Conservation (phyloP, 2,329 filamentous ascomycete species). For the Botrytis aclada region DNA sequence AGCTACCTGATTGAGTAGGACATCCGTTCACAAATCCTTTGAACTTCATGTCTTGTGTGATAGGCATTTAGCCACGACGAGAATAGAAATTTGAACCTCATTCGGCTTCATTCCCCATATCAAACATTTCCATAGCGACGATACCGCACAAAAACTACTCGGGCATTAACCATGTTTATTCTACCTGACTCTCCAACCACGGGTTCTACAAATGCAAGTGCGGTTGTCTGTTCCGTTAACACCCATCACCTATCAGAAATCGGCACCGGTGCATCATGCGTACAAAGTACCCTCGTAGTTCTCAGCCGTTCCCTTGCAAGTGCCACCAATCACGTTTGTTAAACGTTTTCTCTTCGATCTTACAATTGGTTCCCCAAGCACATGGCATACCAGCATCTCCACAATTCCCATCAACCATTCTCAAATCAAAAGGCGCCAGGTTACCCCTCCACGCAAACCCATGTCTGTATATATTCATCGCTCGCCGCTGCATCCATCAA, state of each 20-base stretch:
- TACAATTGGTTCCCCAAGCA: slow-evolving; percentile 15
- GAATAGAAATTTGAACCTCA: background rate
- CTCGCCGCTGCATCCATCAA: slow-evolving; percentile 10
- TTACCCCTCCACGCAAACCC: slow-evolving; percentile 18
- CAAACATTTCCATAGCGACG: background rate
- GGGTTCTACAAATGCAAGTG: background rate
- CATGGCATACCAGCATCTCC: slow-evolving; percentile 15
- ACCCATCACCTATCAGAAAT: slow-evolving; percentile 7
- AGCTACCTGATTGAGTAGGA: background rate
- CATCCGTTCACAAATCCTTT: background rate
- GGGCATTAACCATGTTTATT: background rate
- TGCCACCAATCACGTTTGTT: slow-evolving; percentile 1
- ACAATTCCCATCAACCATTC: slow-evolving; percentile 8
- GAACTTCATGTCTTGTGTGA: background rate
- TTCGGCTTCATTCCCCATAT: background rate
- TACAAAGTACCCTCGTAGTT: slow-evolving; percentile 11
- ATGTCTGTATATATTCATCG: slow-evolving; percentile 5
- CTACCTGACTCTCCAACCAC: background rate
- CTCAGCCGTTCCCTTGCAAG: background rate
- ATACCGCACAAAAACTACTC: slow-evolving; percentile 2
- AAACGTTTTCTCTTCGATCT: background rate
- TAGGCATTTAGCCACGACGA: slow-evolving; percentile 4
- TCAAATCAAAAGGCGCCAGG: slow-evolving; percentile 19
- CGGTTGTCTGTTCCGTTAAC: slow-evolving; percentile 2
- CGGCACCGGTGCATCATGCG: slow-evolving; percentile 8